Evolutionary conservation across 2,329 filamentous ascomycete species (phyloP), one percentile per base, ranked within the genome.

Genomic region (Plenodomus biglobosus): DNA sequence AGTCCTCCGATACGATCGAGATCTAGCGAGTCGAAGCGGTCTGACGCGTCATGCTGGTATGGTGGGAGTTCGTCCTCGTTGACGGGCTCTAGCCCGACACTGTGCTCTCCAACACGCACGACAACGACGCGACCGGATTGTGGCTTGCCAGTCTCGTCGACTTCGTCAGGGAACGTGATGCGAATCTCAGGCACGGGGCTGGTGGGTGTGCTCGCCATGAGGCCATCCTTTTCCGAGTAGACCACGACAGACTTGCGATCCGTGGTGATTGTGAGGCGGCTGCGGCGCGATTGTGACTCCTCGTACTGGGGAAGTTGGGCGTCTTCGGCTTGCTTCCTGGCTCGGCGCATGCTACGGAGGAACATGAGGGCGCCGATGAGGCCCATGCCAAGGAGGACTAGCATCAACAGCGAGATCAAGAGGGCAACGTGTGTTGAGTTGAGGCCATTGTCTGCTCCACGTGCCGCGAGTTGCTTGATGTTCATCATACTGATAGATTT

Each of bases 111-210:
- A 42, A 97, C 90, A 43, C 90, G 84, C 46, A 99, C 92, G 30
- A 97, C 85, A 18, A 99, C 87, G 42, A 97, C 91, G 24, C 92
- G 85, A 27, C 92, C 92, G 58, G 87, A 90, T 76, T 88, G 88
- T 62, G 82, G 81, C 73, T 85, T 90, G 61, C 92, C 92, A 45
- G 76, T 66, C 41, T 90, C 88, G 68, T 96, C 92, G 61, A 95
- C 86, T 78, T 97, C 94, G 64, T 95, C 90, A 15, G 94, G 94
- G 78, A 99, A 97, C 30, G 94, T 97, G 73, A 99, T 96, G 74
- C 92, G 90, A 66, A 99, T 99, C 76, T 97, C 89, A 17, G 94
- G 94, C 21, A 97, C 82, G 59, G 88, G 87, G 73, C 84, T 89
- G 62, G 87, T 78, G 18, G 92, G 88, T 15, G 90, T 87, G 73